Evolutionary conservation across 2,329 filamentous ascomycete genomes (phyloP), one percentile per base, ranked within the genome.

Genomic region (Botrytis byssoidea): DNA sequence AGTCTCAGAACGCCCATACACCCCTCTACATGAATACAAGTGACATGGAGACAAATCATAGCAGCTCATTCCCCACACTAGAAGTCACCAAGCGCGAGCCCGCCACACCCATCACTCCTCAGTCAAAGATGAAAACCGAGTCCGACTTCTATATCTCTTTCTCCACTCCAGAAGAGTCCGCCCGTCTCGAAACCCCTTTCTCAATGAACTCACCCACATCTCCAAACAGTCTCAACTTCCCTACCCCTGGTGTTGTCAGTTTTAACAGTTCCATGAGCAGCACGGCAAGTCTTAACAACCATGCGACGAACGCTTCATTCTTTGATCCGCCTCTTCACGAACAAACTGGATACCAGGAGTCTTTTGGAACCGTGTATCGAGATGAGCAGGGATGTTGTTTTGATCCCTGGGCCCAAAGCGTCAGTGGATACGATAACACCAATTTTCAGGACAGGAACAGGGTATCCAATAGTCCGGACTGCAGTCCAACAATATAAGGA

Each of bases 61-160:
- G 55, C 35, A 59, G 25, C 20, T 20, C 37, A 6, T n/a, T 44
- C 18, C 22, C 66, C 48, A 32, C 6, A 22, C 14, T 32, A 29
- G 8, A 42, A 12, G 40, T 32, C 37, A 4, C 66, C 1, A 69
- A 69, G 35, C 9, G 55, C 12, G 48, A 69, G 6, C 48, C 66
- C 10, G 16, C 35, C 25, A 44, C 12, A n/a, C 37, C 37, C 10
- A 16, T 16, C 8, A 42, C 35, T 57, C 9, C 35, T 6, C 48
- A 57, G 18, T 20, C 55, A 37, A 42, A 35, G 22, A 44, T 44
- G 29, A 63, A 66, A 42, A 74, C 69, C 14, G 72, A 72, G 46
- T n/a, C 70, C 29, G n/a, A 66, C 12, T 20, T 57, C 12, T 42
- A 12, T 32, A 35, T 63, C 16, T 14, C 68, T 8, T 20, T 46